phyloP scores from a whole-genome alignment of 495 filamentous ascomycete species.

The Penicillium maclennaniae region DNA sequence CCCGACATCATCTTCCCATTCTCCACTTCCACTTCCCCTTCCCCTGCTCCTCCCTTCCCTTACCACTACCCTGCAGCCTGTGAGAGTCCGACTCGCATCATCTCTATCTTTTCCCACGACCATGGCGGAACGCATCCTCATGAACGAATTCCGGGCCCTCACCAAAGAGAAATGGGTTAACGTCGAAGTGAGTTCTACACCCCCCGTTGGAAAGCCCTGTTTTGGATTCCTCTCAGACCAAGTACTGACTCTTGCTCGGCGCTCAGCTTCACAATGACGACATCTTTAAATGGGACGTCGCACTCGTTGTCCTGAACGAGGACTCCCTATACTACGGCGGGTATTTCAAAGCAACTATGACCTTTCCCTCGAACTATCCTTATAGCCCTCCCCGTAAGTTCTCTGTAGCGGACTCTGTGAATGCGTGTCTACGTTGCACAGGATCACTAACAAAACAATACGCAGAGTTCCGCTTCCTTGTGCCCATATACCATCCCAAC shows the following conservation, averaged over 20 bases:
- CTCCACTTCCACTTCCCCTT: not conserved
- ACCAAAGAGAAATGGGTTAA: slow-evolving; percentile 90
- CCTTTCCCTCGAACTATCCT: slow-evolving; percentile 85
- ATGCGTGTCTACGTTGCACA: not conserved
- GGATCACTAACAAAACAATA: not conserved
- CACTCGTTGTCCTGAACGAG: slow-evolving; percentile 85
- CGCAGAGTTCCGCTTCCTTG: slow-evolving; percentile 74
- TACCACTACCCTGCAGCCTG: not conserved
- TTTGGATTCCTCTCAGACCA: not conserved
- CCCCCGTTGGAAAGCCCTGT: not conserved
- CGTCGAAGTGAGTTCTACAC: slow-evolving; percentile 59
- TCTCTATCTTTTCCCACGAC: not conserved
- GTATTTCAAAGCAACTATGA: slow-evolving; percentile 88
- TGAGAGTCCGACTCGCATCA: not conserved
- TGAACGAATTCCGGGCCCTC: slow-evolving; percentile 82
- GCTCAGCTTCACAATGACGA: slow-evolving; percentile 61
- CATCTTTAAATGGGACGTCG: slow-evolving; percentile 82
- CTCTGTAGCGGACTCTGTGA: not conserved
- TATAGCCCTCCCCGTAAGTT: slow-evolving; percentile 69
- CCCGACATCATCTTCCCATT: slow-evolving; percentile 6
- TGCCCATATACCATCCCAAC: slow-evolving; percentile 87
- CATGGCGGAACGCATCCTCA: slow-evolving; percentile 76
- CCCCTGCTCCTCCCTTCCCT: not conserved
- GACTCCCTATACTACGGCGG: slow-evolving; percentile 89
- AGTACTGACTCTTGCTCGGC: not conserved